Percentiles rank a stretch among this genome's conserved stretches.
Conservation (phyloP, 2,329 filamentous ascomycete genomes). For the Fusarium acutatum region DNA sequence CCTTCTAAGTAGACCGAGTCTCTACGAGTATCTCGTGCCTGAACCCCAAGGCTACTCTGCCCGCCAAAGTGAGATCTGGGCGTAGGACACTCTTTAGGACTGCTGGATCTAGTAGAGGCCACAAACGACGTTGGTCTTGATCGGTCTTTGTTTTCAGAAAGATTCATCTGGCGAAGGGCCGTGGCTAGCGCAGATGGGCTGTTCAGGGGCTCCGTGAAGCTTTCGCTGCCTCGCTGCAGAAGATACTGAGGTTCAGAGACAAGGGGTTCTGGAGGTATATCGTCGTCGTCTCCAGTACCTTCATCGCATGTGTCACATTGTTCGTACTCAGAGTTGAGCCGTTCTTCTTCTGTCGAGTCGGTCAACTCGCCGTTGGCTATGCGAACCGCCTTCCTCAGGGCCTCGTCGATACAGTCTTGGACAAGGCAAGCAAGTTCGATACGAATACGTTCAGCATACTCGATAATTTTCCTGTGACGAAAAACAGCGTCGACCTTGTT, state of each 20-base stretch:
- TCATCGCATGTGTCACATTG: conserved; percentile 47
- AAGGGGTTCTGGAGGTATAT: conserved; percentile 15
- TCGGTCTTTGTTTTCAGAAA: conserved; percentile 42
- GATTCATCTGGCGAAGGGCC: conserved; percentile 57
- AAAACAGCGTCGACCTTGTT: conserved; percentile 93
- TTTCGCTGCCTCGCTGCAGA: conserved; percentile 23
- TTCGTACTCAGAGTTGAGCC: conserved; percentile 47
- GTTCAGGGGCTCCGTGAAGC: conserved; percentile 38
- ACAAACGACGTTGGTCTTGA: conserved; percentile 63
- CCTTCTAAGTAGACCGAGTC: conserved; percentile 84
- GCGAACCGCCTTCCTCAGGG: conserved; percentile 86
- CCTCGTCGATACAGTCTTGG: conserved; percentile 94
- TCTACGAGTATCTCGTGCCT: conserved; percentile 72
- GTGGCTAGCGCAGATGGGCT: conserved; percentile 63
- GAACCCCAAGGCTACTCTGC: conserved; percentile 61
- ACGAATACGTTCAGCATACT: conserved; percentile 95
- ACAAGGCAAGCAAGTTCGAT: conserved; percentile 93
- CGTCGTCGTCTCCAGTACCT: conserved; percentile 43
- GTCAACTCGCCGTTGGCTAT: conserved; percentile 87
- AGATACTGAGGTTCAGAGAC: conserved; percentile 19
- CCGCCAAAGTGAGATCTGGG: conserved; percentile 81
- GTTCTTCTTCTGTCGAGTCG: conserved; percentile 74
- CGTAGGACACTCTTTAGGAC: conserved; percentile 89
- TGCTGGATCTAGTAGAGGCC: conserved; percentile 85
- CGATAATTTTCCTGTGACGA: conserved; percentile 89